Conservation (phyloP, 305 asterid genomes). For the Fraxinus dipetala region DNA sequence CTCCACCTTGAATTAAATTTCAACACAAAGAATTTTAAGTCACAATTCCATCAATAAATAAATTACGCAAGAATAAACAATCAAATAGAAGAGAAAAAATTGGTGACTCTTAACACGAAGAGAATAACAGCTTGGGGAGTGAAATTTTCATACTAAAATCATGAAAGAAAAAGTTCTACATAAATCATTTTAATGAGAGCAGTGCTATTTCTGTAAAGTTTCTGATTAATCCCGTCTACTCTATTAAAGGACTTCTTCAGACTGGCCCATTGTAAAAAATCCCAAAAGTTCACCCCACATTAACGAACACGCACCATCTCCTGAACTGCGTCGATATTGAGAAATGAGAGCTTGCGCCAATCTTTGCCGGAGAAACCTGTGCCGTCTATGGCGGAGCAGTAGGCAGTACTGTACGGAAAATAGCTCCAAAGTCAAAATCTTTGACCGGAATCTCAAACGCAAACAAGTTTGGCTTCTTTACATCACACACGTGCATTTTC, state of each 20-base stretch:
- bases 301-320: not conserved
- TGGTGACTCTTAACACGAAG: no score
- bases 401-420: slow-evolving; percentile 53
- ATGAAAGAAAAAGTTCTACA: no score
- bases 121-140: no score
- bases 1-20: no score
- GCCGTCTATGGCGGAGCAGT: slow-evolving; percentile 25
- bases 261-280: not conserved
- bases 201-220: not conserved
- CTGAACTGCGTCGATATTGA: not conserved
- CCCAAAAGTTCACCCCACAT: not conserved
- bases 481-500: not conserved
- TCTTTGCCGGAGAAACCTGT: slow-evolving; percentile 36
- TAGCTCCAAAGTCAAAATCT: slow-evolving; percentile 63
- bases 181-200: not conserved
- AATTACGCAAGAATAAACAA: no score
- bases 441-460: slow-evolving; percentile 89
- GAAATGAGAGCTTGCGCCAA: slow-evolving; percentile 35
- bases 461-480: slow-evolving; percentile 53
- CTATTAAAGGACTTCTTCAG: not conserved
- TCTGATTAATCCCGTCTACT: not conserved
- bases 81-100: no score
- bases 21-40: no score
- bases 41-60: no score
- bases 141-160: no score